Evolutionary conservation across 164 flowering plant species (phyloP), one percentile per base, ranked within the genome.

Genomic region (Vitis riparia): DNA sequence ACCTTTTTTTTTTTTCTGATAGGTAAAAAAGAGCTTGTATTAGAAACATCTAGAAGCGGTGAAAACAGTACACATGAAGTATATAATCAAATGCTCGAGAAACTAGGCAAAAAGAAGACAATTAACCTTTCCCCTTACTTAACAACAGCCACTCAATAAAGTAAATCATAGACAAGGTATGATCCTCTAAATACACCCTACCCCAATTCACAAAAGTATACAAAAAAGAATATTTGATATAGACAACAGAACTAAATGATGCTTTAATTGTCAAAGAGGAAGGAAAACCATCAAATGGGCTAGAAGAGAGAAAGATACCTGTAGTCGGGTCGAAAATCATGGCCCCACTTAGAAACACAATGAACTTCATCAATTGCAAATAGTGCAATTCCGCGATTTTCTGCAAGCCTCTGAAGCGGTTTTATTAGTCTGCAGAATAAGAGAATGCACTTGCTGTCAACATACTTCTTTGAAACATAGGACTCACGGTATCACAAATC

Each of bases 281-380:
- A 50, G 8, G 23, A 51, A 52, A 63, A 44, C 2, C 23, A 1
- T 9, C 51, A 65, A n/a, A 8, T 55, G 37, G 50, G 15, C 52
- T 13, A 27, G 29, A 67, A 27, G 11, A 53, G 19, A 59, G 12
- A 58, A 57, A 49, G 52, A 63, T 3, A 94, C 98, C 98, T 89
- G 87, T 90, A 94, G 72, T 84, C 91, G 47, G 96, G 96, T 51
- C 97, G 89, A 79, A 94, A 94, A 82, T 92, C 97, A 86, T 94
- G 98, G 53, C 98, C 98, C 97, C 98, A 94, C 77, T 94, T 90
- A 50, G 98, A 94, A 80, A 94, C 85, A 75, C 98, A 94, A 67
- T 94, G 98, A 15, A 78, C 98, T 85, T 94, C 98, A 84, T 94
- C 97, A 72, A 94, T 84, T 67, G 98, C 97, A 88, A 94, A 92